Evolutionary conservation across 768 basidiomycete species (phyloP), one percentile per base, ranked within the genome.

Genomic region (Leccinum longicurvipes): DNA sequence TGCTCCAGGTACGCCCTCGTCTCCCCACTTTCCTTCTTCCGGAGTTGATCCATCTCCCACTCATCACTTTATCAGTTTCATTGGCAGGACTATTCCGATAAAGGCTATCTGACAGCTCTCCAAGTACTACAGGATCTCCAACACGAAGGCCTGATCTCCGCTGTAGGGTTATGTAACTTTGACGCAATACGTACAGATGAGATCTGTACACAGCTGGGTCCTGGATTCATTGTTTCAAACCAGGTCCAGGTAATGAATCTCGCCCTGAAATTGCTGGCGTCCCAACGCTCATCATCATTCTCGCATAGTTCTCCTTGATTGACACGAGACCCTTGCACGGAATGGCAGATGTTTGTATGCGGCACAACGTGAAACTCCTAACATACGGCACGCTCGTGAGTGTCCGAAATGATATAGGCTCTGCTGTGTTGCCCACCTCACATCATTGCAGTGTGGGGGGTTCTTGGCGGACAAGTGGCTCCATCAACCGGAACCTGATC

Each of bases 311-410:
- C 63, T 93, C 91, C 6, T 69, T 93, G 48, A 85, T 93, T 59
- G 91, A 93, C 65, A 84, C 83, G 5, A 81, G 91, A 6, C 87
- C 88, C 12, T 74, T 89, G 42, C 82, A 89, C 62, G 87, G 82
- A 27, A 86, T 93, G 88, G 79, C 81, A 3, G 83, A 85, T 51
- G 86, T 91, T 12, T 93, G 91, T 63, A 73, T 81, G 67, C 82
- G 82, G 61, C 87, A 93, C 63, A 75, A 76, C 32, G 69, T 93
- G 56, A 91, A 89, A 64, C 74, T 93, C 17, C 72, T 93, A 29
- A 89, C 91, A 36, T 93, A 93, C 60, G 91, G 91, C 17, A 89
- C 91, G 0, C 69, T 93, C 61, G 91, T 91, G 54, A 60, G 84
- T 69, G 25, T 54, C 57, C 21, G 32, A 52, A 53, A 1, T 32